phyloP scores from a whole-genome alignment of 2,329 filamentous ascomycete species.

The Thelonectria discophora region DNA sequence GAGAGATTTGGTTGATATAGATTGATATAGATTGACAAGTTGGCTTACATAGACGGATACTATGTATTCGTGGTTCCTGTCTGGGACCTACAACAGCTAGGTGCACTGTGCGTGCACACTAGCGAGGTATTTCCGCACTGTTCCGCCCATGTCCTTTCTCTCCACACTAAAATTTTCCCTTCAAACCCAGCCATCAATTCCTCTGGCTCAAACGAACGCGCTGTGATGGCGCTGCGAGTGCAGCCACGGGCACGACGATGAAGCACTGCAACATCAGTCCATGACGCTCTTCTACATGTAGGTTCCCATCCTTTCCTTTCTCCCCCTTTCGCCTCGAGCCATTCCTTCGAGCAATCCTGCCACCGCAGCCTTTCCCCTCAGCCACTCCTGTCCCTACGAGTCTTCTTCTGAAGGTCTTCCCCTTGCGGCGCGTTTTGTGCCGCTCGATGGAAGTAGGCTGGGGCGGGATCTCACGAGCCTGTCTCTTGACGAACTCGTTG shows the following conservation, averaged over 20 bases:
- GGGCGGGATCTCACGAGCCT: slow-evolving; percentile 28
- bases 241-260: background rate
- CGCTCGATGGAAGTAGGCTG: slow-evolving; percentile 49
- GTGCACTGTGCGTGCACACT: too few relatives aligned
- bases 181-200: background rate
- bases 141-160: background rate
- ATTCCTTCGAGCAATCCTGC: too few relatives aligned
- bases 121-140: too few relatives aligned
- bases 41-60: background rate
- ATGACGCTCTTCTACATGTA: slow-evolving; percentile 4
- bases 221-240: background rate
- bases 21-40: background rate
- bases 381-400: slow-evolving; percentile 47
- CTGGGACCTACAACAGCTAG: background rate
- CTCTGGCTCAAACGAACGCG: background rate
- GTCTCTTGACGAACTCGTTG: slow-evolving; percentile 19
- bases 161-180: slow-evolving; percentile 13
- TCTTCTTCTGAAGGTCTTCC: slow-evolving; percentile 49
- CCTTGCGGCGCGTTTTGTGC: slow-evolving; percentile 49
- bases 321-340: background rate
- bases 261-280: background rate
- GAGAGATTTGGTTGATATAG: background rate
- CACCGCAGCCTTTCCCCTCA: slow-evolving; percentile 43
- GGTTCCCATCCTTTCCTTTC: slow-evolving; percentile 9
- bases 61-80: background rate